These are phyloP conservation scores for Eucalyptus rudis DNA, from an alignment of 345 rosid genomes.

Conservation along the genomic window DNA sequence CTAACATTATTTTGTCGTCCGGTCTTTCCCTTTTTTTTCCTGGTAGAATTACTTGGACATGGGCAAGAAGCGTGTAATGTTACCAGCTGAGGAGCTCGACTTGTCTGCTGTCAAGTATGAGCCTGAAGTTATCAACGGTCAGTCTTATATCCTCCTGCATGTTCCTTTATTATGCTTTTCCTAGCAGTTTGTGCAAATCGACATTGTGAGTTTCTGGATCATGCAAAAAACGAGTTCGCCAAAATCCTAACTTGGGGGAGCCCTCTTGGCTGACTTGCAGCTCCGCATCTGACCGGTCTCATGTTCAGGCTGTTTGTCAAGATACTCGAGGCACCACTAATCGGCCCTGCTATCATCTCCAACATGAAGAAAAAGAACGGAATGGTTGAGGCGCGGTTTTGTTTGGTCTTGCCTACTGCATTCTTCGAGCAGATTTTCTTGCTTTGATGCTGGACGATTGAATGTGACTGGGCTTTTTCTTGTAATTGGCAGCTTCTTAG, in stretches of 20 bases:
- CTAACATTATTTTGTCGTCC: not conserved
- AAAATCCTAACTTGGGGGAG: not conserved
- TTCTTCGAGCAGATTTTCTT: not conserved
- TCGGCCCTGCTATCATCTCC: constrained; percentile 44
- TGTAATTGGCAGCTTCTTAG: constrained; percentile 34
- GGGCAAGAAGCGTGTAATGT: constrained; percentile 50
- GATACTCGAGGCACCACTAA: constrained; percentile 42
- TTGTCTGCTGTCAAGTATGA: constrained; percentile 39
- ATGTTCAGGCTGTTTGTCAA: constrained; percentile 43
- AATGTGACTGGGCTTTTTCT: not conserved
- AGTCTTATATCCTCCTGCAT: not conserved
- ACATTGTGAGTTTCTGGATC: not conserved
- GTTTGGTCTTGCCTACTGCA: not conserved
- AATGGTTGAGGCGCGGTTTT: constrained; percentile 35
- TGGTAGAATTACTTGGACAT: constrained; percentile 2
- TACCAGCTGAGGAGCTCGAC: constrained; percentile 43
- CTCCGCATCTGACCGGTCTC: constrained; percentile 67
- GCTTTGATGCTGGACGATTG: not conserved
- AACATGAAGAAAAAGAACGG: constrained; percentile 45
- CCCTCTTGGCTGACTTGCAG: constrained; percentile 11
- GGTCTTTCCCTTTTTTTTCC: not conserved
- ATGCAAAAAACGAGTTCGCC: not conserved
- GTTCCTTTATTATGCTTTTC: not conserved
- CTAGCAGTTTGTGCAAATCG: not conserved
- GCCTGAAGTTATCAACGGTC: constrained; percentile 39